phyloP scores from a whole-genome alignment of 2,329 filamentous ascomycete genomes.

The Fusarium denticulatum region DNA sequence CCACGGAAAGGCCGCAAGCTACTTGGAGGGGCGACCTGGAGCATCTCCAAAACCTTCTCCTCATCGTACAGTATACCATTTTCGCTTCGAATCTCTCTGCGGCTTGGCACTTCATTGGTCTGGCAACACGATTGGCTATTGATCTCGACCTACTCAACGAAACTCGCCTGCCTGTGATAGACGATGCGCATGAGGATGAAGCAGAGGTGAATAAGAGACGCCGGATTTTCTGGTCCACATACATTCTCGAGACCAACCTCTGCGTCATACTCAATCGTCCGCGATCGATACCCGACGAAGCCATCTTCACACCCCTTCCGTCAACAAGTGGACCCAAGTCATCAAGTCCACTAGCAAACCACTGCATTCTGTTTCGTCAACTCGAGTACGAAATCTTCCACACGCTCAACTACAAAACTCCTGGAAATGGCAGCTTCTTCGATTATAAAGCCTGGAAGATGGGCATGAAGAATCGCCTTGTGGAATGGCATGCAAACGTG shows the following conservation, averaged over 20 bases:
- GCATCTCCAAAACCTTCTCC: constrained; percentile 23
- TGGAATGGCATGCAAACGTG: constrained; percentile 25
- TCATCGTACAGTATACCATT: constrained; percentile 25
- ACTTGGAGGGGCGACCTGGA: constrained; percentile 21
- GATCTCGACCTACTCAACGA: constrained; percentile 22
- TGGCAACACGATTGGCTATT: constrained; percentile 22
- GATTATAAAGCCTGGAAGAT: constrained; percentile 31
- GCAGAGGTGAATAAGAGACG: background rate
- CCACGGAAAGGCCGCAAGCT: background rate
- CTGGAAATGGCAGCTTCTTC: constrained; percentile 17
- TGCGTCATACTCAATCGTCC: constrained; percentile 23
- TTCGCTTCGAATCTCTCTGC: constrained; percentile 28
- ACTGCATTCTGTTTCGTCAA: constrained; percentile 33
- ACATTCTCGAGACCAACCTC: constrained; percentile 31
- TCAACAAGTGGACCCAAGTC: constrained; percentile 1
- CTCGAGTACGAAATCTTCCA: constrained; percentile 41
- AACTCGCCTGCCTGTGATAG: background rate
- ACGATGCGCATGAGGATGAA: background rate
- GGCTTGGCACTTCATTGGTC: constrained; percentile 33
- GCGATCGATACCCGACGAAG: constrained; percentile 28
- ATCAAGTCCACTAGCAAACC: constrained; percentile 18
- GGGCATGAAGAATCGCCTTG: constrained; percentile 25
- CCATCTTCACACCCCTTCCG: constrained; percentile 21
- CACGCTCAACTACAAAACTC: constrained; percentile 28
- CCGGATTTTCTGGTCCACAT: constrained; percentile 25